Evolutionary conservation across 2,329 filamentous ascomycete species (phyloP).

Genomic region (Ascochyta lentis): DNA sequence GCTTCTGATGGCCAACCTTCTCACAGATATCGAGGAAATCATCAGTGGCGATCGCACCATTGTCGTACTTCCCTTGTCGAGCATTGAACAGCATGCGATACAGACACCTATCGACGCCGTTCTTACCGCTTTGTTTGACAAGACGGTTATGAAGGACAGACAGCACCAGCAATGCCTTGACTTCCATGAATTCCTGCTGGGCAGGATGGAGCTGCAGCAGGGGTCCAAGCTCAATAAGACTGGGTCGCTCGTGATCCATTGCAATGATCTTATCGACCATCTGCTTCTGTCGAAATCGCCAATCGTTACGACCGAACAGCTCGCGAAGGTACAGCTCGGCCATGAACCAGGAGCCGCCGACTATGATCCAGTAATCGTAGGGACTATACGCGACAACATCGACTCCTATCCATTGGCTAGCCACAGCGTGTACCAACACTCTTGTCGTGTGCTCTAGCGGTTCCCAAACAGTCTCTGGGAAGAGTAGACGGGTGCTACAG

Average conservation of each 20-base stretch:
- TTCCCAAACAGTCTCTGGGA: slow-evolving; percentile 84
- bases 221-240: slow-evolving; percentile 79
- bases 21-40: slow-evolving; percentile 85
- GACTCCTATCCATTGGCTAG: slow-evolving; percentile 93
- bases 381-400: slow-evolving; percentile 85
- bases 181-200: slow-evolving; percentile 86
- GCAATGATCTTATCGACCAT: slow-evolving; percentile 83
- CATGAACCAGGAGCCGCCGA: slow-evolving; percentile 93
- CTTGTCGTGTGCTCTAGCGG: slow-evolving; percentile 82
- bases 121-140: slow-evolving; percentile 84
- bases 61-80: slow-evolving; percentile 77
- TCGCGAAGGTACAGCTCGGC: slow-evolving; percentile 90
- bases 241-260: slow-evolving; percentile 80
- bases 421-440: slow-evolving; percentile 80
- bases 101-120: slow-evolving; percentile 83
- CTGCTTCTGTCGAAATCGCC: slow-evolving; percentile 86
- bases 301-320: slow-evolving; percentile 93
- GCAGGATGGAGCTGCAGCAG: slow-evolving; percentile 79
- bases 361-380: slow-evolving; percentile 84
- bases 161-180: slow-evolving; percentile 89
- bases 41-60: slow-evolving; percentile 73
- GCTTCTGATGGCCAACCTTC: slow-evolving; percentile 82
- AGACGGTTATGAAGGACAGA: slow-evolving; percentile 93
- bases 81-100: slow-evolving; percentile 85
- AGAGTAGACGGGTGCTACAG: slow-evolving; percentile 85